Percentiles rank a stretch among this genome's conserved stretches.
phyloP scores from a whole-genome alignment of 352 stramenopile species.

The Globisporangium uncinulatum region DNA sequence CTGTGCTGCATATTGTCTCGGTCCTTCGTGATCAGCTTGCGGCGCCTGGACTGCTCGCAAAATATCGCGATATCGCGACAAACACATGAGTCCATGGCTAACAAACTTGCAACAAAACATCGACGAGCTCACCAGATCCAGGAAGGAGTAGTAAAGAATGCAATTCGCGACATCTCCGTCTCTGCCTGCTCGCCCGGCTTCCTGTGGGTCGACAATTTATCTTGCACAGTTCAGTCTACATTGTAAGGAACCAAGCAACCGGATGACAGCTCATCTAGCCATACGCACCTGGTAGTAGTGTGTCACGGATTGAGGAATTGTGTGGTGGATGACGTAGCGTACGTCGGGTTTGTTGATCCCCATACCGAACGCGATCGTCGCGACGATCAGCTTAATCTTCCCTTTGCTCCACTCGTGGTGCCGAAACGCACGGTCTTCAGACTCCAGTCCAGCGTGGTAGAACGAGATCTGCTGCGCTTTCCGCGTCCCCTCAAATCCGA shows the following conservation, averaged over 20 bases:
- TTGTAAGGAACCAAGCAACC: not conserved
- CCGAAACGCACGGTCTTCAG: conserved; percentile 63
- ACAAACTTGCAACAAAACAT: not conserved
- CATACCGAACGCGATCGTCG: conserved; percentile 87
- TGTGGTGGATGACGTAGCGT: conserved; percentile 87
- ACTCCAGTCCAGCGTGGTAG: conserved; percentile 77
- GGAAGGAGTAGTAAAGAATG: conserved; percentile 85
- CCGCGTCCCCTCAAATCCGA: conserved; percentile 67
- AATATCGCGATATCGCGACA: not conserved
- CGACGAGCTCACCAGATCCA: conserved; percentile 50
- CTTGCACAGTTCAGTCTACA: not conserved
- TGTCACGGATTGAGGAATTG: conserved; percentile 83
- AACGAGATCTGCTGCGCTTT: conserved; percentile 74
- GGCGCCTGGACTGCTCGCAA: conserved; percentile 38
- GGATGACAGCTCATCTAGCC: not conserved
- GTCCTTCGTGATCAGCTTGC: conserved; percentile 80
- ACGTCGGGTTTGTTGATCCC: conserved; percentile 89
- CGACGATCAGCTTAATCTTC: conserved; percentile 87
- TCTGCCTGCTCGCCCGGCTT: conserved; percentile 76
- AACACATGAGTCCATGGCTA: not conserved
- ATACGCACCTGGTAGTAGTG: conserved; percentile 82
- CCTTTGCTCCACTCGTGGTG: conserved; percentile 88
- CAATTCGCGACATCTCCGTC: conserved; percentile 81
- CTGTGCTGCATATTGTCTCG: conserved; percentile 68
- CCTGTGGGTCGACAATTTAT: conserved; percentile 24